Conservation (phyloP, 1,284 basidiomycete species). For the Irpex lacteus region DNA sequence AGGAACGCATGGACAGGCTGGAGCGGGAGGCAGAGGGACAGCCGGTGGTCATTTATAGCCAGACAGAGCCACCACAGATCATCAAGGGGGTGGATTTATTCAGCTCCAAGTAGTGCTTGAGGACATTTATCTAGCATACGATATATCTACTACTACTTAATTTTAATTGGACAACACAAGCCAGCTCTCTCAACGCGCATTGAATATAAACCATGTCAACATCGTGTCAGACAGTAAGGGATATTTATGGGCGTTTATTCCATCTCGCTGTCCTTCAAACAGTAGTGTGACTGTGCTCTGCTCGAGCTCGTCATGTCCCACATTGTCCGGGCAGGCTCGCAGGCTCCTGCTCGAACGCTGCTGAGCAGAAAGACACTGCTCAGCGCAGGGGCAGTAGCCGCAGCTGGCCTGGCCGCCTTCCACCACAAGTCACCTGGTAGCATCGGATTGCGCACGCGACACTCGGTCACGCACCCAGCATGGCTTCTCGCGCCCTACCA, state of each 20-base stretch:
- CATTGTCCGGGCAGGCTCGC: conserved; percentile 19
- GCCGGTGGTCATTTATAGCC: conserved; percentile 2
- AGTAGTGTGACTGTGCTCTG: neutral
- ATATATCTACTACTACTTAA: neutral
- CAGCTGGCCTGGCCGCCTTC: conserved; percentile 16
- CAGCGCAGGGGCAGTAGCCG: conserved; percentile 21
- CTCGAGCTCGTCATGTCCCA: conserved; percentile 4
- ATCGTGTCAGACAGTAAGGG: neutral
- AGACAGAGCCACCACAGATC: too few relatives aligned
- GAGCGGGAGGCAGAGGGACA: conserved; percentile 5
- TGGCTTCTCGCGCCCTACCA: conserved; percentile 5
- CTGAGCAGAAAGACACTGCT: conserved; percentile 17
- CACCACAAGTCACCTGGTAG: conserved; percentile 10
- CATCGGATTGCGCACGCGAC: conserved; percentile 13
- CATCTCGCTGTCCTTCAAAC: neutral
- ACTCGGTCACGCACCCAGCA: conserved; percentile 21
- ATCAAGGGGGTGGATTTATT: neutral
- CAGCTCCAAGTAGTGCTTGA: neutral
- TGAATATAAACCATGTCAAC: neutral
- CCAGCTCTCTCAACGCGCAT: neutral
- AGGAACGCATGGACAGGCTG: conserved; percentile 2
- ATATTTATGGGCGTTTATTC: neutral
- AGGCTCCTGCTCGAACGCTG: conserved; percentile 16
- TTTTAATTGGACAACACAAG: neutral
- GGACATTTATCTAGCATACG: too few relatives aligned